These are phyloP conservation scores for Colletotrichum coccodes DNA, from an alignment of 2,329 filamentous ascomycete species.

Conservation along the genomic window DNA sequence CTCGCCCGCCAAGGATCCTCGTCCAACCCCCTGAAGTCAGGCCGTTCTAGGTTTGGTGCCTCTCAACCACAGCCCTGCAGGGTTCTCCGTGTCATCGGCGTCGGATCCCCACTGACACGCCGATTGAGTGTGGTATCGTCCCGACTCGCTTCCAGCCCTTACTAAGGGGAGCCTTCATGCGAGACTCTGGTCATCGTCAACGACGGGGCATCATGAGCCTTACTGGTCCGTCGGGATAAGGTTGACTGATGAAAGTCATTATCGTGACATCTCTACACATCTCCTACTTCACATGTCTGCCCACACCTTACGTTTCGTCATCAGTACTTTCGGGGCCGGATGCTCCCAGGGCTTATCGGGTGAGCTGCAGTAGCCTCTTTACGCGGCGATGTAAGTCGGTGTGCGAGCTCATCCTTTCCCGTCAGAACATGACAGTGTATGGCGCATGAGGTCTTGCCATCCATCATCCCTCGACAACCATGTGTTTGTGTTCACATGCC, in stretches of 20 bases:
- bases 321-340: too few species aligned
- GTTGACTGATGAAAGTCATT: constrained; percentile 9
- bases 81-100: constrained; percentile 1
- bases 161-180: neutral
- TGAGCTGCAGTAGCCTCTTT: too few species aligned
- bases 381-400: too few species aligned
- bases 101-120: constrained; percentile 5
- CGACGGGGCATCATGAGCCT: neutral
- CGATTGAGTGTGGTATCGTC: neutral
- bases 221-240: neutral
- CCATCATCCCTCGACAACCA: too few species aligned
- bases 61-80: neutral
- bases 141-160: constrained; percentile 6
- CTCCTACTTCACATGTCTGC: too few species aligned
- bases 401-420: too few species aligned
- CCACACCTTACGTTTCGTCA: too few species aligned
- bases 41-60: neutral
- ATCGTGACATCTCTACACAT: too few species aligned
- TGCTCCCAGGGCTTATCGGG: too few species aligned
- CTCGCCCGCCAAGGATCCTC: neutral
- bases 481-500: too few species aligned
- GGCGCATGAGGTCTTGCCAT: too few species aligned
- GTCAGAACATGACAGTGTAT: too few species aligned
- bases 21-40: neutral
- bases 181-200: neutral